Conservation (phyloP, 169 alveolate genomes). For the Cyclospora cayetanensis region DNA sequence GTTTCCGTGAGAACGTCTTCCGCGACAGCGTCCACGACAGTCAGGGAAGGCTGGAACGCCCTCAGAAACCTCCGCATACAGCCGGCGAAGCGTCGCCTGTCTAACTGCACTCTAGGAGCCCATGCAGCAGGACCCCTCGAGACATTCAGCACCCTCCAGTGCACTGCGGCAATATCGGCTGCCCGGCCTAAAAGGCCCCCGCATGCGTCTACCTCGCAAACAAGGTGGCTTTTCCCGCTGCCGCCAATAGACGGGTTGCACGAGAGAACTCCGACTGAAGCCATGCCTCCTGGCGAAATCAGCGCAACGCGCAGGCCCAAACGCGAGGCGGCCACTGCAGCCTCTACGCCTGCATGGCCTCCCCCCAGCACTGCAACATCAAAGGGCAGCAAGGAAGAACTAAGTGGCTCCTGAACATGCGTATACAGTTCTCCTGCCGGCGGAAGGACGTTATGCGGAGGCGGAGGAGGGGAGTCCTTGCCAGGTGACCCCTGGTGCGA, state of each 20-base stretch:
- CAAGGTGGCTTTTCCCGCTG: conserved; percentile 92
- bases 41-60: not conserved
- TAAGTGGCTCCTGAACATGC: conserved; percentile 6
- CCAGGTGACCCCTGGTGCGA: too few species aligned
- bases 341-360: conserved; percentile 95
- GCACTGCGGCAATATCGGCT: conserved; percentile 90
- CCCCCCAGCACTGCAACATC: conserved; percentile 94
- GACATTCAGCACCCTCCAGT: conserved; percentile 88
- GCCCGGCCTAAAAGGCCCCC: conserved; percentile 92
- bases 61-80: not conserved
- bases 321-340: conserved; percentile 92
- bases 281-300: not conserved
- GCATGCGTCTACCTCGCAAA: conserved; percentile 93
- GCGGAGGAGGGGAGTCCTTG: too few species aligned
- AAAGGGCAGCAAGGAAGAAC: conserved; percentile 49
- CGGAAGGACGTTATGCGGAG: too few species aligned
- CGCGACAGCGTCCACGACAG: not conserved
- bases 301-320: conserved; percentile 48
- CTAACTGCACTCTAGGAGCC: conserved; percentile 93
- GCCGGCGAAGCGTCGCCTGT: conserved; percentile 84
- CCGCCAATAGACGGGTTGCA: conserved; percentile 95
- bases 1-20: not conserved
- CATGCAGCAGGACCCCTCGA: conserved; percentile 93
- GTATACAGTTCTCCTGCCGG: too few species aligned
- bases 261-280: conserved; percentile 82